Evolutionary conservation across 2,329 filamentous ascomycete species (phyloP), one percentile per base, ranked within the genome.

Genomic region (Clarireedia homoeocarpa): DNA sequence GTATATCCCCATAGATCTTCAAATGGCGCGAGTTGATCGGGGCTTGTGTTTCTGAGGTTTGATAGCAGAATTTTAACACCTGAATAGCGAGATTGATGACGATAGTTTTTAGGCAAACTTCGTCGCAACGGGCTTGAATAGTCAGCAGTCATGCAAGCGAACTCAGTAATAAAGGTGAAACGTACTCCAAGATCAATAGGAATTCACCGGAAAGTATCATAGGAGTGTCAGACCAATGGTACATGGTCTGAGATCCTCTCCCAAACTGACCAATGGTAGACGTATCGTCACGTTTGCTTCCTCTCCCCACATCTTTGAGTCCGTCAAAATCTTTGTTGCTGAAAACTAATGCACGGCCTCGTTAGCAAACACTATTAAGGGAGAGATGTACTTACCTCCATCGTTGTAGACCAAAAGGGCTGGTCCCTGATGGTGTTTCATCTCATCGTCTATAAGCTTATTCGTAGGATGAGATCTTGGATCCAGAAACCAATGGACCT

Each of bases 231-330:
- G 69, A 71, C 59, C 65, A 71, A 50, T 71, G 70, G 58, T 67
- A 71, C 69, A 71, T 71, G 3, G 67, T 71, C 49, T 71, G 64
- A 6, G 67, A 67, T 2, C 70, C 70, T 30, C 68, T 58, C 5
- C 70, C 70, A 55, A 71, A 71, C 57, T 68, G 67, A 9, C 70
- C 70, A 20, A 71, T 71, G 4, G 63, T 63, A 1, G 58, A 59
- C 15, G 51, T 51, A 30, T 70, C 59, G 4, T 65, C 45, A 51
- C 54, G 48, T 51, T 71, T 71, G 30, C 70, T 70, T 1, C 69
- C 68, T 26, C 64, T 59, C 4, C 70, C 70, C 7, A 71, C 65
- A 44, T 69, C 61, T 46, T 65, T 67, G 23, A 71, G 64, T 0
- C 70, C 68, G 7, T 61, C 55, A 47, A 70, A 69, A 48, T 71